phyloP scores from a whole-genome alignment of 106 monocot genomes.

The Allium fistulosum region DNA sequence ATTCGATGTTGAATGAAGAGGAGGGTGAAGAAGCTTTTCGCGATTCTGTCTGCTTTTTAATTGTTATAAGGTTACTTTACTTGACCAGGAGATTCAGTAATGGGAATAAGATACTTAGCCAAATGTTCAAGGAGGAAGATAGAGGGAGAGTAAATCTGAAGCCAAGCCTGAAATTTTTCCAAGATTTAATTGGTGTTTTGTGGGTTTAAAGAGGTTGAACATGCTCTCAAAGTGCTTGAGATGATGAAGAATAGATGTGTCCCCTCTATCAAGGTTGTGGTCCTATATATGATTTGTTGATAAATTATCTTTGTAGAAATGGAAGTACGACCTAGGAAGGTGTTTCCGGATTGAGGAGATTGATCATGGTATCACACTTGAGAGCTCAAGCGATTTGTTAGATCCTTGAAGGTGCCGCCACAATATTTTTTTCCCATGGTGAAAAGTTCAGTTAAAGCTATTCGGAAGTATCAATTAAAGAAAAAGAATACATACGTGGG shows the following conservation, averaged over 20 bases:
- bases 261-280: not conserved
- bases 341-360: constrained; percentile 46
- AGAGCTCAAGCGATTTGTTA: constrained; percentile 38
- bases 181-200: constrained; percentile 49
- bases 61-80: constrained; percentile 48
- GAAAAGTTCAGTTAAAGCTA: not conserved
- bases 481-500: not conserved
- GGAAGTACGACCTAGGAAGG: constrained; percentile 50
- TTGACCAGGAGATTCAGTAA: constrained; percentile 43
- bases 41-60: constrained; percentile 43
- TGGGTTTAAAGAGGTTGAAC: constrained; percentile 38
- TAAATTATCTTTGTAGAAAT: constrained; percentile 54
- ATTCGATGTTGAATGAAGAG: constrained; percentile 39
- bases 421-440: constrained; percentile 1
- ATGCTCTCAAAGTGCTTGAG: constrained; percentile 29
- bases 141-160: not conserved
- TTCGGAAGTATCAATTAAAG: not conserved
- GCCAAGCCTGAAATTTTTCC: constrained; percentile 38
- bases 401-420: constrained; percentile 32
- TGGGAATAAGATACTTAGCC: constrained; percentile 40
- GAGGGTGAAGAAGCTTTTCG: constrained; percentile 21
- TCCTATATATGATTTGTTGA: constrained; percentile 20
- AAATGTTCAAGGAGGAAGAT: constrained; percentile 34
- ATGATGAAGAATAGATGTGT: constrained; percentile 4
- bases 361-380: constrained; percentile 24